Evolutionary conservation across 2,329 filamentous ascomycete genomes (phyloP), one percentile per base, ranked within the genome.

Genomic region (Tolypocladium capitatum): DNA sequence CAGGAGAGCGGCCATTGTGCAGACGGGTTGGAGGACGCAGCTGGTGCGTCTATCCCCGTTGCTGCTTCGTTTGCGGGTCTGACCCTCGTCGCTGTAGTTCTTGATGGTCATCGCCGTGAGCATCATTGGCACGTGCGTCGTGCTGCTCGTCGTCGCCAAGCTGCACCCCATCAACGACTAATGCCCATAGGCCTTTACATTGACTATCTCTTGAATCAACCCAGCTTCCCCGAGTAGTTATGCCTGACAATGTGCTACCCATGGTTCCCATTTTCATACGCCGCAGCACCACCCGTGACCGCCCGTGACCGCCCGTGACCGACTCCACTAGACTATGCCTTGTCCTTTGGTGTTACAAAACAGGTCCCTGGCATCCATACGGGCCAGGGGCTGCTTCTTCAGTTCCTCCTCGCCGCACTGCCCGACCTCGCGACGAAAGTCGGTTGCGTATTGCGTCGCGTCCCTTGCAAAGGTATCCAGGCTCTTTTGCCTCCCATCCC

Each of bases 11-110:
- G 92, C 92, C 0, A 75, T 97, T 53, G 92, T 98, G 35, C 92
- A 98, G 69, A 85, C 81, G 30, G 92, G 92, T 1, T 92, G 86
- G 84, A 91, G 88, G 66, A 97, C 92, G 34, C 90, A 97, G 62
- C 65, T 83, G 38, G 85, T 94, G 59, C 53, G 72, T 62, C n/a
- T 16, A 5, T 18, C 5, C n/a, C 2, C 13, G 5, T 14, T 28
- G 28, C n/a, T 21, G 2, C 33, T 27, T 16, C 30, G 5, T 14
- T 20, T n/a, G 28, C 9, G 14, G 6, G 30, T n/a, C 43, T 49
- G 16, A 48, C 45, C 16, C 24, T 41, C 0, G 42, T 21, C 16
- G 10, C 24, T n/a, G n/a, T n/a, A 84, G 81, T 68, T 83, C 24
- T 76, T 86, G 57, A 76, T 72, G 2, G 64, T 78, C 4, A 73